phyloP scores from a whole-genome alignment of 352 stramenopile genomes.

The Phytopythium montanum region DNA sequence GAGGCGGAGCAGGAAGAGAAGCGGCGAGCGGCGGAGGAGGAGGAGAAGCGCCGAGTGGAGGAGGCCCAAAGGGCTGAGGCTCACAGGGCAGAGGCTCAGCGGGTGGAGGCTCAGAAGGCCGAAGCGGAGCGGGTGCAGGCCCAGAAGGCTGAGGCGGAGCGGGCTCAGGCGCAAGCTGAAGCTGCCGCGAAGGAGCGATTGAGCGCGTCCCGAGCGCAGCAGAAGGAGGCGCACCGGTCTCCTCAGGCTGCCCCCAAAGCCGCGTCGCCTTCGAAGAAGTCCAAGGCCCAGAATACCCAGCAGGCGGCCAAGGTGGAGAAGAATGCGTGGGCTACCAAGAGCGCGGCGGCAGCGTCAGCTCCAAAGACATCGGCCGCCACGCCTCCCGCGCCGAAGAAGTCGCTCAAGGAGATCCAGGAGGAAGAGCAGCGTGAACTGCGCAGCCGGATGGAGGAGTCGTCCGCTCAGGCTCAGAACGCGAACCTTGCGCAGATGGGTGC shows the following conservation, averaged over 20 bases:
- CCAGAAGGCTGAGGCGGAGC: neutral
- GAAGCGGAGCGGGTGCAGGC: too few species aligned
- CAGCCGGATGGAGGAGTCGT: constrained; percentile 39
- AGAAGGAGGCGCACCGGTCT: neutral
- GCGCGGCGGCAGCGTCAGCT: constrained; percentile 19
- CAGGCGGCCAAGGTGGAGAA: constrained; percentile 17
- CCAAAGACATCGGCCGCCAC: neutral
- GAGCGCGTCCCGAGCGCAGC: constrained; percentile 2
- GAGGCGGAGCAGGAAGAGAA: constrained; percentile 50
- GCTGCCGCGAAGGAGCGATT: constrained; percentile 5
- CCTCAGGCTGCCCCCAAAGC: constrained; percentile 4
- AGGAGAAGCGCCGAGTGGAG: too few species aligned
- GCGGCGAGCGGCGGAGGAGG: constrained; percentile 19
- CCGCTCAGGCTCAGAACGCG: constrained; percentile 14
- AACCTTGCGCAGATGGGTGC: constrained; percentile 80
- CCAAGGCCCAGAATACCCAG: constrained; percentile 16
- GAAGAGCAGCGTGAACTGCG: constrained; percentile 74
- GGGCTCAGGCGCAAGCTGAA: constrained; percentile 3
- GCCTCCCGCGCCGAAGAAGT: constrained; percentile 22
- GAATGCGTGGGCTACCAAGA: constrained; percentile 19
- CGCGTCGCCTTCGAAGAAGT: constrained; percentile 13
- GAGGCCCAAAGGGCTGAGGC: neutral
- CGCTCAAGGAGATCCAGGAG: constrained; percentile 80
- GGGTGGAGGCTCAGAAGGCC: neutral
- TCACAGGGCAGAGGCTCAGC: neutral